phyloP scores from a whole-genome alignment of 768 basidiomycete species.

The Tulasnella sp. region DNA sequence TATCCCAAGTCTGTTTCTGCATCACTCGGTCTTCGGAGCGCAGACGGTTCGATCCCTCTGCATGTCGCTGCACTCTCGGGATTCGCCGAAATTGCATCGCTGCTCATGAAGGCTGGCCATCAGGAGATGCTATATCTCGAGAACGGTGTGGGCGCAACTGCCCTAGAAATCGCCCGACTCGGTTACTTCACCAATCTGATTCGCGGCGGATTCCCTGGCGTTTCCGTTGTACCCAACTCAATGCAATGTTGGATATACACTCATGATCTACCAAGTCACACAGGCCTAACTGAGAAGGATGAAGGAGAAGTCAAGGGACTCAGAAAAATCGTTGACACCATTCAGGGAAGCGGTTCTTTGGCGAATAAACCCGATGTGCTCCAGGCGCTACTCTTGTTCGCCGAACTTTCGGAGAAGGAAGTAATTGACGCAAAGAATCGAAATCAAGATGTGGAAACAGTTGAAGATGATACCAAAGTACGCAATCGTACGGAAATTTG shows the following conservation, averaged over 20 bases:
- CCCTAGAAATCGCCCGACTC: conserved; percentile 21
- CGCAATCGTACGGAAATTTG: no score
- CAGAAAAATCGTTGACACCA: background rate
- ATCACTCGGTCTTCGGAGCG: conserved; percentile 32
- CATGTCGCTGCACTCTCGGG: conserved; percentile 34
- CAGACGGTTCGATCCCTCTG: conserved; percentile 39
- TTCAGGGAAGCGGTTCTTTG: no score
- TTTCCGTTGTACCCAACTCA: background rate
- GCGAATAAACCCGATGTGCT: no score
- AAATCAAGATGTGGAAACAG: no score
- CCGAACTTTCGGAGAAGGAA: no score
- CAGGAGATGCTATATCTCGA: conserved; percentile 34
- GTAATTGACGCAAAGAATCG: no score
- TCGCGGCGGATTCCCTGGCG: background rate
- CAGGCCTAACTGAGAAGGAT: background rate
- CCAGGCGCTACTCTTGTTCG: no score
- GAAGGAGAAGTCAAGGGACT: background rate
- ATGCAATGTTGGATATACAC: background rate
- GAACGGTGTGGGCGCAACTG: conserved; percentile 30
- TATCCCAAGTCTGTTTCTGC: background rate
- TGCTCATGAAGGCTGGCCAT: conserved; percentile 30
- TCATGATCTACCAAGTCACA: background rate
- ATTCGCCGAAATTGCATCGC: conserved; percentile 28
- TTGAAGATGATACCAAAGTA: no score
- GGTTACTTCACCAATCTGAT: background rate